These are phyloP conservation scores for Talaromyces marneffei DNA, from an alignment of 2,329 filamentous ascomycete genomes.

Conservation along the genomic window DNA sequence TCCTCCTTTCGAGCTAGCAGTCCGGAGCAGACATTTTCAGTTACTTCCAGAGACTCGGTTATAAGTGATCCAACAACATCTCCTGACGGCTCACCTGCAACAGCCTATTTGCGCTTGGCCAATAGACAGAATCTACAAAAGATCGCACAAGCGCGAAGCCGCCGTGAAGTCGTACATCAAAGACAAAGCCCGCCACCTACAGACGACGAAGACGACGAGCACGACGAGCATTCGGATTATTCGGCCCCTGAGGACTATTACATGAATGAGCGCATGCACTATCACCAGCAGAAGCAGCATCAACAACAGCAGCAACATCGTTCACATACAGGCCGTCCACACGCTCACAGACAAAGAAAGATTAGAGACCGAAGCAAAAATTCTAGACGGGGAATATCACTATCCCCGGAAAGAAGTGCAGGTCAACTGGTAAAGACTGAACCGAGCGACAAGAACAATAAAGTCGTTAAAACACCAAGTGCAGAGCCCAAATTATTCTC, in stretches of 20 bases:
- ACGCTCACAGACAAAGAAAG: neutral
- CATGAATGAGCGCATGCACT: constrained; percentile 18
- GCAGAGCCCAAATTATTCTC: constrained; percentile 17
- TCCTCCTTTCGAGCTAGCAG: constrained; percentile 30
- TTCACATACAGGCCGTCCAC: neutral
- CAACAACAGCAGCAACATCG: neutral
- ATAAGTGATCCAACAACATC: constrained; percentile 24
- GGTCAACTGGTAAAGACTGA: constrained; percentile 6
- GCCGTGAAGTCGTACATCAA: constrained; percentile 18
- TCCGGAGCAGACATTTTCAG: constrained; percentile 29
- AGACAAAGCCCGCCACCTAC: constrained; percentile 11
- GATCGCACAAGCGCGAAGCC: constrained; percentile 18
- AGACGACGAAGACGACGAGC: constrained; percentile 19
- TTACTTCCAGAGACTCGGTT: constrained; percentile 24
- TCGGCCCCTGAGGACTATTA: constrained; percentile 32
- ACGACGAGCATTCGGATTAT: constrained; percentile 27
- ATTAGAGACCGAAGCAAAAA: constrained; percentile 19
- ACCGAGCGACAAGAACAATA: neutral
- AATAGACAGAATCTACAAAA: constrained; percentile 19
- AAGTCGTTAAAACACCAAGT: neutral
- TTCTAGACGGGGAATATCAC: constrained; percentile 22
- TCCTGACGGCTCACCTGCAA: constrained; percentile 24
- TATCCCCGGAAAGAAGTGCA: constrained; percentile 14
- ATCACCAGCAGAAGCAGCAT: constrained; percentile 19
- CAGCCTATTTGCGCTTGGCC: constrained; percentile 24